phyloP scores from a whole-genome alignment of 805 yeast species.

The Ogataea naganishii region DNA sequence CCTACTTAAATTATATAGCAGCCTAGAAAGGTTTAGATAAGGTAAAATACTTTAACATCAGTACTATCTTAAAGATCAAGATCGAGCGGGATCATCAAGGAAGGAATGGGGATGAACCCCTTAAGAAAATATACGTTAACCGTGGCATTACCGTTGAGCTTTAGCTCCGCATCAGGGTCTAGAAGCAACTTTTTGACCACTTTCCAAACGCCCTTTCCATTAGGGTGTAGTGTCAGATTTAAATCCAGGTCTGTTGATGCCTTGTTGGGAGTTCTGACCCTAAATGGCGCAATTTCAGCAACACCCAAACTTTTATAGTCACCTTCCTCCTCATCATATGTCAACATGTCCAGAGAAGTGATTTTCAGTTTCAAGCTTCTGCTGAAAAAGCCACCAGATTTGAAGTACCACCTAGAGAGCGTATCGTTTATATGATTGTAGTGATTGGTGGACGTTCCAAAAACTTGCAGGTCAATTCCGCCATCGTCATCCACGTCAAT shows the following conservation, averaged over 20 bases:
- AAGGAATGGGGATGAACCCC: slow-evolving; percentile 24
- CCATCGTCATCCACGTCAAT: slow-evolving; percentile 23
- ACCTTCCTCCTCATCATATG: slow-evolving; percentile 14
- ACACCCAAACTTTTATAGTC: slow-evolving; percentile 22
- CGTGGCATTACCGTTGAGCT: slow-evolving; percentile 25
- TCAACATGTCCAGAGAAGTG: slow-evolving; percentile 21
- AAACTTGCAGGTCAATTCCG: slow-evolving; percentile 22
- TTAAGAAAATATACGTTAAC: slow-evolving; percentile 23
- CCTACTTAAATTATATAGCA: not conserved
- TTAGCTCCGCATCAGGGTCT: slow-evolving; percentile 22
- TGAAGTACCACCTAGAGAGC: slow-evolving; percentile 18
- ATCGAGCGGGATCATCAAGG: slow-evolving; percentile 22
- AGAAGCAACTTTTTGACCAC: slow-evolving; percentile 22
- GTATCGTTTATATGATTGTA: slow-evolving; percentile 21
- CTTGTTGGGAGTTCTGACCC: slow-evolving; percentile 21
- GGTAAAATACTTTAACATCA: not conserved
- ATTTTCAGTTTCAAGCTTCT: slow-evolving; percentile 20
- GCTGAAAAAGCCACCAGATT: slow-evolving; percentile 23
- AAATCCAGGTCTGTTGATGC: slow-evolving; percentile 17
- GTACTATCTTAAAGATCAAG: slow-evolving; percentile 10
- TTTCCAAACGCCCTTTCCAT: slow-evolving; percentile 22
- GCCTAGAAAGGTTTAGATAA: not conserved
- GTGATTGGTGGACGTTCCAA: slow-evolving; percentile 22
- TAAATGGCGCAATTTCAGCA: slow-evolving; percentile 24
- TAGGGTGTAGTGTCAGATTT: slow-evolving; percentile 23